Evolutionary conservation across 2,329 filamentous ascomycete species (phyloP).

Genomic region (Exophiala spinifera): DNA sequence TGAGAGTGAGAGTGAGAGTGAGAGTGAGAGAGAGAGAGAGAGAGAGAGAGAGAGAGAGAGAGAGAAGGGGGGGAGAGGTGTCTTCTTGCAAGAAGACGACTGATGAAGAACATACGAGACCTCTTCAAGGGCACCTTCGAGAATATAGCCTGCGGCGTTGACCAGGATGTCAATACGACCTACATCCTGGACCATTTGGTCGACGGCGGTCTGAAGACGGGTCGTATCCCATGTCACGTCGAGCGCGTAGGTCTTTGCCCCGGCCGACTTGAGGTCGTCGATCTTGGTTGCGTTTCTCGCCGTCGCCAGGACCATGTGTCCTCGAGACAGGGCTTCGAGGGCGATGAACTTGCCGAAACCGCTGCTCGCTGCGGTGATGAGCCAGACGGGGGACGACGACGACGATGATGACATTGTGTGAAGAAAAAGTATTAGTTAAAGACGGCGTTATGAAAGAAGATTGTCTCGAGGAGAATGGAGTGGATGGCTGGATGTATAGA

Average conservation of each 20-base stretch:
- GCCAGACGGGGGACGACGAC: slow-evolving; percentile 28
- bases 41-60: not conserved
- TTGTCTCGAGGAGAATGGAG: too few relatives aligned
- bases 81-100: too few relatives aligned
- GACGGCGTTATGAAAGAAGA: too few relatives aligned
- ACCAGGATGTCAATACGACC: not conserved
- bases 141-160: not conserved
- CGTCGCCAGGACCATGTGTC: slow-evolving; percentile 33
- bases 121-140: not conserved
- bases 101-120: not conserved
- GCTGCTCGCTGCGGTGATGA: slow-evolving; percentile 35
- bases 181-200: not conserved
- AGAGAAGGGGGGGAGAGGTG: too few relatives aligned
- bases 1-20: not conserved
- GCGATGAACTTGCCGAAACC: slow-evolving; percentile 31
- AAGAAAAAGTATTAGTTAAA: too few relatives aligned
- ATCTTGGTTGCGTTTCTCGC: slow-evolving; percentile 28
- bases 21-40: not conserved
- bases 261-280: slow-evolving; percentile 1
- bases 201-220: not conserved
- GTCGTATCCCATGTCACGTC: not conserved
- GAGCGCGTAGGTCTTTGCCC: not conserved
- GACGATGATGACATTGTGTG: not conserved
- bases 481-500: too few relatives aligned
- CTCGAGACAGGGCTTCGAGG: slow-evolving; percentile 20